Conservation (phyloP, 805 yeast species). For the Metschnikowia corniflorae region DNA sequence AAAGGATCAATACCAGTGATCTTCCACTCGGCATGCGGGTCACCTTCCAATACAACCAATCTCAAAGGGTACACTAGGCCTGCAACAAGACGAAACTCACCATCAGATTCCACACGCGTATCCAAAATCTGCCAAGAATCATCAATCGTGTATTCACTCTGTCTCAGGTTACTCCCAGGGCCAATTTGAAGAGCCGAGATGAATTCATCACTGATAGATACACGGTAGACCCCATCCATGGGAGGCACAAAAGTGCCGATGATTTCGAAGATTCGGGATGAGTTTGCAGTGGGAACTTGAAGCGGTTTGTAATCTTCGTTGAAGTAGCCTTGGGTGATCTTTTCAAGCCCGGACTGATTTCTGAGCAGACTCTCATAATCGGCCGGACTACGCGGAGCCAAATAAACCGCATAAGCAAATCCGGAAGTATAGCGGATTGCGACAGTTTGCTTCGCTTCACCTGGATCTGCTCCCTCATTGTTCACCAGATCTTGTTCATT, state of each 20-base stretch:
- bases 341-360: neutral
- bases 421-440: neutral
- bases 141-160: neutral
- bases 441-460: too few relatives aligned
- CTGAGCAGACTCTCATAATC: neutral
- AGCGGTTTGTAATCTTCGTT: neutral
- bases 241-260: conserved; percentile 1
- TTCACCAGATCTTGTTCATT: too few relatives aligned
- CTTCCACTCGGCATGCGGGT: neutral
- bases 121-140: conserved; percentile 5
- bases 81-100: neutral
- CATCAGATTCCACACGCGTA: neutral
- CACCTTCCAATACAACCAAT: neutral
- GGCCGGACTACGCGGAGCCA: too few relatives aligned
- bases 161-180: neutral
- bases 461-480: too few relatives aligned
- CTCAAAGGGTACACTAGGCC: conserved; percentile 5
- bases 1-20: neutral
- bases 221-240: neutral
- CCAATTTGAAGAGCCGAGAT: conserved; percentile 3
- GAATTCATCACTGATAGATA: neutral
- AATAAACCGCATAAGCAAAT: neutral
- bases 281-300: neutral
- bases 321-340: neutral
- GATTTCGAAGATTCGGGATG: neutral